Evolutionary conservation across 495 filamentous ascomycete species (phyloP), one percentile per base, ranked within the genome.

Genomic region (Thermothielavioides terrestris): DNA sequence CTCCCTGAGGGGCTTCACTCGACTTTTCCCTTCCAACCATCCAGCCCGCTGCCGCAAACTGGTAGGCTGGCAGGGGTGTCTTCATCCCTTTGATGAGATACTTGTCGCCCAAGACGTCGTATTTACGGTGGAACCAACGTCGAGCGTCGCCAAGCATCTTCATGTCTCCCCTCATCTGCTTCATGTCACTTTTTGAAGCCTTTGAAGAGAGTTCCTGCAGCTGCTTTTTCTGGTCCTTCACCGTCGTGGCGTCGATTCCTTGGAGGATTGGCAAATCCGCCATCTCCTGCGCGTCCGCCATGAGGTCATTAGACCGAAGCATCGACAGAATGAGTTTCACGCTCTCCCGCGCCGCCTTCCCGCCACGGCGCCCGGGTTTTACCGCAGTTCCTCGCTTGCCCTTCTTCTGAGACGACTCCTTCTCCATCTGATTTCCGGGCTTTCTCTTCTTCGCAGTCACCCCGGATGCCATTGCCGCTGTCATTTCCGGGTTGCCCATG

Each of bases 1-100:
- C 84, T 36, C 84, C 83, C 1, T 45, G 26, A 0, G 56, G 57
- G 6, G 11, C 12, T 2, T 37, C 35, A 15, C 1, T 8, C 31
- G 39, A 23, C 37, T 27, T 38, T 48, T 53, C 43, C 61, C 64
- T 26, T 39, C 43, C 46, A 2, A 67, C 11, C 66, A 68, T 67
- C 57, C 58, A 67, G 23, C 59, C 58, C 1, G 52, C 53, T 1
- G 60, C 64, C 5, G 58, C 42, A 31, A 62, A 54, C 22, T 68
- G 64, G 26, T 66, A 61, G 14, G 60, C 44, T 17, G 54, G 32
- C 3, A 68, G 42, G 6, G 48, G 23, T 6, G 58, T 60, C 18
- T 23, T 11, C 61, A 68, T 64, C 10, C 53, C 61, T 2, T 52
- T 49, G 32, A 65, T 55, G 1, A 35, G 21, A 32, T 48, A 64